Evolutionary conservation across 176 grass and related monocot species (phyloP), one percentile per base, ranked within the genome.

Genomic region (Chrysopogon serrulatus): DNA sequence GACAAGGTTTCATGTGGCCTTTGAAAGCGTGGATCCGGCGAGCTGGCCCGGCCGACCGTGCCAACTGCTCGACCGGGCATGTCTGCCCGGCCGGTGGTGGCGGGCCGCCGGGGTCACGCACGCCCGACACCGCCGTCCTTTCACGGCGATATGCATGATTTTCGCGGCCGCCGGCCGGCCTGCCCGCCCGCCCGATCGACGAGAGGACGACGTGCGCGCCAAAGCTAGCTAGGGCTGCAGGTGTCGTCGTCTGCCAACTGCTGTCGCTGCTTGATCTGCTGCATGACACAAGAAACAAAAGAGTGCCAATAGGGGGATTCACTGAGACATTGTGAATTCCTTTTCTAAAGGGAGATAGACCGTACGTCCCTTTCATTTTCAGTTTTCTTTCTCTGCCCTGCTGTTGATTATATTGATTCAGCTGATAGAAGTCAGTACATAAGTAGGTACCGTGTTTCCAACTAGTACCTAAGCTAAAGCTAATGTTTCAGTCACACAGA

Each of bases 41-140:
- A 60, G 61, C 30, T 34, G 30, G 6, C 77, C 31, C 17, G 19
- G 61, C 79, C 66, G 79, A 85, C 67, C 79, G 70, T 43, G 47
- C 37, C 76, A 88, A 80, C 28, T 68, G 74, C 51, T 89, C 60
- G 82, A 91, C 12, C 31, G 75, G 74, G 84, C 80, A 71, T 74
- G 81, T 84, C 86, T 62, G 31, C 49, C 65, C 11, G 63, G n/a
- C n/a, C n/a, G n/a, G n/a, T n/a, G n/a, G 62, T 82, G 72, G 49
- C 10, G 79, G n/a, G n/a, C n/a, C n/a, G n/a, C n/a, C n/a, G n/a
- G 74, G 66, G 17, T 57, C 18, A 21, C 21, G 43, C 81, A 79
- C 76, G 81, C 68, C 45, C 76, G 81, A 88, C 87, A 87, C n/a
- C 27, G 44, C 76, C 68, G 45, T 80, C 87, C 43, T 88, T 37